These are phyloP conservation scores for Myochromella boudieri DNA, from an alignment of 768 basidiomycete genomes.

Conservation along the genomic window DNA sequence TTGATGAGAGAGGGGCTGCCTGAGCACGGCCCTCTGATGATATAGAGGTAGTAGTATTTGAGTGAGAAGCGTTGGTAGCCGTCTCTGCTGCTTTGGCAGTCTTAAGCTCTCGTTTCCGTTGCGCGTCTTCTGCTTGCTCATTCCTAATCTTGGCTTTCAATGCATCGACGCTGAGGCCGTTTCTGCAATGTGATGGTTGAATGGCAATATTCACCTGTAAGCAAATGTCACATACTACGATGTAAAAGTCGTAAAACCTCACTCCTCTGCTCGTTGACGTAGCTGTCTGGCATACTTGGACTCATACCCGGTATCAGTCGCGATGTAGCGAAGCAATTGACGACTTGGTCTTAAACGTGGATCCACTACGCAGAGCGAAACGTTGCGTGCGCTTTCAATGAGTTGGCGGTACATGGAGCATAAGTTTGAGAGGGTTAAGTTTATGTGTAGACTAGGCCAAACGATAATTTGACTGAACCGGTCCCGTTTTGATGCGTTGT, in stretches of 20 bases:
- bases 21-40: no score
- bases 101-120: constrained; percentile 7
- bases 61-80: no score
- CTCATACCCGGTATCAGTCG: constrained; percentile 26
- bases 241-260: constrained; percentile 16
- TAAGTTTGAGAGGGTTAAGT: no score
- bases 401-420: constrained; percentile 10
- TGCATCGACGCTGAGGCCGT: constrained; percentile 39
- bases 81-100: constrained; percentile 9
- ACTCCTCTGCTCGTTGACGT: constrained; percentile 51
- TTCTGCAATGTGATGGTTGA: constrained; percentile 28
- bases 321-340: constrained; percentile 2
- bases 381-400: constrained; percentile 5
- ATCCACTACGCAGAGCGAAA: constrained; percentile 2
- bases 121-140: constrained; percentile 27
- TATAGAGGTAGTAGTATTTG: no score
- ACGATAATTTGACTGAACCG: no score
- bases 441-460: no score
- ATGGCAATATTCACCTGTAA: constrained; percentile 11
- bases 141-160: constrained; percentile 33
- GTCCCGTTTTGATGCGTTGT: no score
- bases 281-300: constrained; percentile 73
- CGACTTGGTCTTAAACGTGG: background rate
- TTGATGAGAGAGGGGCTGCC: no score
- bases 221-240: constrained; percentile 21